phyloP scores from a whole-genome alignment of 1,284 basidiomycete genomes.

The Pholiota adiposa region DNA sequence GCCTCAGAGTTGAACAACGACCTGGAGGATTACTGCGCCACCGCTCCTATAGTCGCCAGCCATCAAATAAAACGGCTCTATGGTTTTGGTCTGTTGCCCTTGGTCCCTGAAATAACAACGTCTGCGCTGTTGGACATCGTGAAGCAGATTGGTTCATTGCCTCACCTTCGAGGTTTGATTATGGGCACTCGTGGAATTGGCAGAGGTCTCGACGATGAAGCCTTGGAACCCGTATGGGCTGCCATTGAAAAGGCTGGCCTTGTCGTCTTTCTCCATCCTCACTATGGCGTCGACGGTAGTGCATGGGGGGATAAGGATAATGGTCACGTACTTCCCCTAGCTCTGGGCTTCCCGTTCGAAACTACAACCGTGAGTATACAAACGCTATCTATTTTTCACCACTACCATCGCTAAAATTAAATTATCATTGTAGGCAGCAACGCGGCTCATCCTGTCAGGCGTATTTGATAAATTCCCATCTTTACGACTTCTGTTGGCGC shows the following conservation, averaged over 20 bases:
- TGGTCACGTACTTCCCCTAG: constrained; percentile 85
- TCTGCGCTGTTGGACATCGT: constrained; percentile 64
- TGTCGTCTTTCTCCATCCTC: constrained; percentile 82
- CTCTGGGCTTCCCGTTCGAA: constrained; percentile 88
- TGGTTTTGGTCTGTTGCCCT: constrained; percentile 84
- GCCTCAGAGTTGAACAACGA: constrained; percentile 76
- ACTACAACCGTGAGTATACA: constrained; percentile 72
- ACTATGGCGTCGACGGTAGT: constrained; percentile 73
- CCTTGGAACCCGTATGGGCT: constrained; percentile 78
- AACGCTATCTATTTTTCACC: background rate
- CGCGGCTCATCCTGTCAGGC: constrained; percentile 81
- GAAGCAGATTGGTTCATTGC: constrained; percentile 63
- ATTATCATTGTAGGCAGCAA: constrained; percentile 58
- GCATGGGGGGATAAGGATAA: constrained; percentile 78
- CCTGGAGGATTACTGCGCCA: constrained; percentile 77
- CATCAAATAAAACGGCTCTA: constrained; percentile 64
- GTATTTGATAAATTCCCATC: constrained; percentile 77
- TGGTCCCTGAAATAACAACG: constrained; percentile 67
- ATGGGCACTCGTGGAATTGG: constrained; percentile 82
- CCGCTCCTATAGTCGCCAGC: constrained; percentile 49
- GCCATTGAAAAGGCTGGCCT: constrained; percentile 70
- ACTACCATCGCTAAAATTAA: background rate
- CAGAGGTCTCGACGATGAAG: constrained; percentile 78
- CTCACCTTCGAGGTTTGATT: constrained; percentile 79
- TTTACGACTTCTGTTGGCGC: constrained; percentile 79